phyloP scores from a whole-genome alignment of 2,329 filamentous ascomycete species.

The Talaromyces verruculosus region DNA sequence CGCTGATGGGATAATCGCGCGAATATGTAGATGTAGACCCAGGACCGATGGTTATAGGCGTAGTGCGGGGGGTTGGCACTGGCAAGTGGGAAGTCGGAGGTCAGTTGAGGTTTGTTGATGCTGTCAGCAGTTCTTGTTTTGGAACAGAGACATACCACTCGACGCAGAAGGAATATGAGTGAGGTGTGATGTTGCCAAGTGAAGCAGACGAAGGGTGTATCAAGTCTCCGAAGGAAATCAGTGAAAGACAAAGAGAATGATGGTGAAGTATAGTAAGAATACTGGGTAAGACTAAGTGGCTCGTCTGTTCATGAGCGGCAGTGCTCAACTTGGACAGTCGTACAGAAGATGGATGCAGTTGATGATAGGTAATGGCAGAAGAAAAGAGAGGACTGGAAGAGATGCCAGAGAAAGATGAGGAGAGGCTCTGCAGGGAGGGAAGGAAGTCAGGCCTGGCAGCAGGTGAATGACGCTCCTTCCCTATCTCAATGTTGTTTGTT shows the following conservation, averaged over 20 bases:
- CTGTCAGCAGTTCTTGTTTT: neutral
- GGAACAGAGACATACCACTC: neutral
- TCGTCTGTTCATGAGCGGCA: neutral
- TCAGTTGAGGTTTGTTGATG: neutral
- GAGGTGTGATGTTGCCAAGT: neutral
- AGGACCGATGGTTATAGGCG: neutral
- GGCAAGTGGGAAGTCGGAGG: neutral
- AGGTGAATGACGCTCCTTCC: neutral
- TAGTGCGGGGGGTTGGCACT: neutral
- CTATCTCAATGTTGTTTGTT: neutral
- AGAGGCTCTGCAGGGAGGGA: neutral
- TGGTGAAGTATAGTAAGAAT: conserved; percentile 10
- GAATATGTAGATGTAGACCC: neutral
- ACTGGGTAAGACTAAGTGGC: conserved; percentile 14
- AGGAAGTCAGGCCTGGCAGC: neutral
- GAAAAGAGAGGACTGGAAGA: neutral
- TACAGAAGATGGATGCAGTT: neutral
- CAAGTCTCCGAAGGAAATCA: neutral
- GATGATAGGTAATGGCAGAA: neutral
- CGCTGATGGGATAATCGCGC: neutral
- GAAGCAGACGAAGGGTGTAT: neutral
- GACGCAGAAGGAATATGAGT: neutral
- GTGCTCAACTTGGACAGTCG: neutral
- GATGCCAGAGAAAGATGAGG: neutral
- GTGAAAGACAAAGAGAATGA: conserved; percentile 1